Base-by-base conservation (phyloP, 2,329 filamentous ascomycete species). In the Didymella lethalis region DNA sequence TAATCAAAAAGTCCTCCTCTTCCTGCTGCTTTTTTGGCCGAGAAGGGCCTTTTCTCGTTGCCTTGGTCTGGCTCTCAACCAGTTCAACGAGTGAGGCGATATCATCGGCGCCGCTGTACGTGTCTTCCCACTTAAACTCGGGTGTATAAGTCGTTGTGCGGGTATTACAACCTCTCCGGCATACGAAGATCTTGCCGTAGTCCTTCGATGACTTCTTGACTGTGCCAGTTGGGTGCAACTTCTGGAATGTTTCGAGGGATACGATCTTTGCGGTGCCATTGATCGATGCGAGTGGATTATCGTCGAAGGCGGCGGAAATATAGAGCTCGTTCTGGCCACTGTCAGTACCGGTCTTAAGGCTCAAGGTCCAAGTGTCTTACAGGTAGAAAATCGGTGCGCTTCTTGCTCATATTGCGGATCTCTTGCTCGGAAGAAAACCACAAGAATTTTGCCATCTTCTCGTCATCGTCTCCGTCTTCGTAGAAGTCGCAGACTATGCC, bases 361-460 rank as follows among this genome's bases (percentile, higher is more conserved):
- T 26, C 25, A 28, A 43, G 7, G 29, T 12, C 26, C 11, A 36
- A 29, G 68, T 44, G 23, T 26, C 45, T 79, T 80, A 90, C 87
- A 72, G 86, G 86, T 51, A 96, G 77, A 59, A 87, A 92, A 77
- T 99, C 95, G 12, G 82, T 84, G 70, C 92, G 84, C 79, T 95
- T 96, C 79, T 91, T 94, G 57, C 87, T 85, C 73, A 89, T 90
- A 69, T 91, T 95, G 28, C 89, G 86, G 61, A 97, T 92, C 78
- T 98, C 94, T 70, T 90, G 91, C 69, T 96, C 91, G 0, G 91
- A 92, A 0, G 91, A 93, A 74, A 99, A 97, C 95, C 95, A 99
- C 84, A 97, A 89, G 72, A 99, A 95, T 63, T 90, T 90, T 54
- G 91, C 94, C 26, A 89, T 88, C 82, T 92, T 97, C 62, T 83